Evolutionary conservation across 1,284 basidiomycete genomes (phyloP), one percentile per base, ranked within the genome.

Genomic region (Malassezia slooffiae): DNA sequence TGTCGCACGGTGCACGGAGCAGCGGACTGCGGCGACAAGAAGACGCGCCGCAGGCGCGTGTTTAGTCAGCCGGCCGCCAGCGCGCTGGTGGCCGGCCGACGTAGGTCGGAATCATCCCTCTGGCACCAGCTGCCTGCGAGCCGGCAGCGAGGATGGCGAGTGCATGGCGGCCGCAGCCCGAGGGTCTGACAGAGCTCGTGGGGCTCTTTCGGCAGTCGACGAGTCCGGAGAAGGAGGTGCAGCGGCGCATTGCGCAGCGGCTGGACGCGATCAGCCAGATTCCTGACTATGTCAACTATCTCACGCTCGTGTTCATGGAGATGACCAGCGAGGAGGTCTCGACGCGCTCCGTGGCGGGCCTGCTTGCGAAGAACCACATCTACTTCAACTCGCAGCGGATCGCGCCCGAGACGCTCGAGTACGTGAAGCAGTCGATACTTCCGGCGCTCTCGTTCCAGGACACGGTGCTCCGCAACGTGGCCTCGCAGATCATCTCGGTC

Each of bases 331-430:
- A 96, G 72, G 83, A 89, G 58, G 83, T 86, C 60, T 82, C 83
- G 33, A 87, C 91, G 67, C 79, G 91, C 45, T 85, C 86, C 48
- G 89, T 96, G 71, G 90, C 93, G 23, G 93, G 91, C 42, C 84
- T 96, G 61, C 77, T 97, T 26, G 80, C 97, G 71, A 97, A 97
- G 79, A 97, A 96, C 73, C 87, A 91, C 62, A 64, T 76, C 42
- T 67, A 61, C 49, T 54, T 61, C 36, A 57, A 62, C 38, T 39
- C 58, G 33, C 57, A 60, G 37, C 52, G 47, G 34, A 55, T 65
- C 23, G 48, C 58, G n/a, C 50, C 58, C 24, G 58, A 57, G 26
- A 57, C 57, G 30, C 52, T 64, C 46, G 58, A 55, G 23, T 67
- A 67, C 35, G 59, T 69, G 52, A 60, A 67, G 52, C 47, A 51